These are phyloP conservation scores for Pestalotiopsis sp. DNA, from an alignment of 2,329 filamentous ascomycete species.

Conservation along the genomic window DNA sequence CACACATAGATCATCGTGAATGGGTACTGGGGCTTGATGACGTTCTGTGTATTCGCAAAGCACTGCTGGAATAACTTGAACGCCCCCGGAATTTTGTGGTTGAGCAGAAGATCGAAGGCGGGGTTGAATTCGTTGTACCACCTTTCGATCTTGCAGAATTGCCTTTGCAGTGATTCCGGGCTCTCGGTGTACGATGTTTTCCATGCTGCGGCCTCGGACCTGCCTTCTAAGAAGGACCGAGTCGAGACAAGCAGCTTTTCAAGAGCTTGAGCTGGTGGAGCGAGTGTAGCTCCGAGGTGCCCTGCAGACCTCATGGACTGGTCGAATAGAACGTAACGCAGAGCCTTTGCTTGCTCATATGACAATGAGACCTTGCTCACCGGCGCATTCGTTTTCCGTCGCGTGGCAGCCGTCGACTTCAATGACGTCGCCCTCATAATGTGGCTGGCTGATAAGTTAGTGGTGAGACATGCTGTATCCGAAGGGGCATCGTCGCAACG, in stretches of 20 bases:
- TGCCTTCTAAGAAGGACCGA: background rate
- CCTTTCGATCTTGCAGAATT: conserved; percentile 7
- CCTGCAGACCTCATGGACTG: background rate
- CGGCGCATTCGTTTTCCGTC: background rate
- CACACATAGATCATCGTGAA: conserved; percentile 9
- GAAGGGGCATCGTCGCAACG: background rate
- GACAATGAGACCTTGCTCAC: background rate
- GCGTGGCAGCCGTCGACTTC: background rate
- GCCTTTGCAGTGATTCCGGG: background rate
- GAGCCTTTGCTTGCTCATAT: background rate
- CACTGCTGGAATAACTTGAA: conserved; percentile 10
- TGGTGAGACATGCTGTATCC: background rate
- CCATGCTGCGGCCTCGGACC: background rate
- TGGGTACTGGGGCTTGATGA: conserved; percentile 10
- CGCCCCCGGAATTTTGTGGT: background rate
- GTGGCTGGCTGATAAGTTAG: background rate
- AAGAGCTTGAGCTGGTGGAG: background rate
- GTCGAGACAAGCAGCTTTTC: background rate
- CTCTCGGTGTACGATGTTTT: background rate
- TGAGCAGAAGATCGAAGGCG: background rate
- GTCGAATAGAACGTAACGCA: background rate
- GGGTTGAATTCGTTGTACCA: conserved; percentile 15
- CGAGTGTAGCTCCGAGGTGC: background rate
- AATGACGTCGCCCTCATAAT: background rate
- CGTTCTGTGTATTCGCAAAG: conserved; percentile 2